Evolutionary conservation across 2,329 filamentous ascomycete genomes (phyloP).

Genomic region (Colletotrichum simmondsii): DNA sequence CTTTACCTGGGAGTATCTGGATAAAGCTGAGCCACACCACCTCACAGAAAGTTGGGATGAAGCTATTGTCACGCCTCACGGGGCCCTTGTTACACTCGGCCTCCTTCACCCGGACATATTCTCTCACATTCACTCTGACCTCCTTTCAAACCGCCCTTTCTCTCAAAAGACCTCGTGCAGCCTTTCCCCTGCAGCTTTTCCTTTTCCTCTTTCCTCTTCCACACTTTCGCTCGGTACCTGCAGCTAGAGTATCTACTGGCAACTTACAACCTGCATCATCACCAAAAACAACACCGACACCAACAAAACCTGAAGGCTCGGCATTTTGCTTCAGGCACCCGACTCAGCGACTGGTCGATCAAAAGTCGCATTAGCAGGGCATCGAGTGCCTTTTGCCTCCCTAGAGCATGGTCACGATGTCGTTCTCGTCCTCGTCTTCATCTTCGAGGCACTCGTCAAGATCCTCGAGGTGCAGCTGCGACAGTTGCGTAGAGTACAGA

Average conservation of each 20-base stretch:
- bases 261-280: neutral
- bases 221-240: neutral
- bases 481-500: neutral
- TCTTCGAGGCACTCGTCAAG: neutral
- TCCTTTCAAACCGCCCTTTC: neutral
- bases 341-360: neutral
- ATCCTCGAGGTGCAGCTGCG: neutral
- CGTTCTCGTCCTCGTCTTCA: neutral
- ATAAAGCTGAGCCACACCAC: constrained; percentile 33
- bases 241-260: neutral
- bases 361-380: neutral
- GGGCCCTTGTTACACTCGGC: constrained; percentile 31
- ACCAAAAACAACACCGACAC: too few relatives aligned
- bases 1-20: constrained; percentile 1
- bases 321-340: neutral
- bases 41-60: constrained; percentile 29
- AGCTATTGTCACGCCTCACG: constrained; percentile 31
- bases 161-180: constrained; percentile 1
- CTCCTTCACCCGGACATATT: constrained; percentile 26
- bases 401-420: neutral
- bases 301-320: neutral
- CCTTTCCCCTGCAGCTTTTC: neutral
- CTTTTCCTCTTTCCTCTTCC: neutral
- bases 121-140: constrained; percentile 20
- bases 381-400: neutral